These are phyloP conservation scores for Kandelia obovata DNA, from an alignment of 345 rosid genomes.

Conservation along the genomic window DNA sequence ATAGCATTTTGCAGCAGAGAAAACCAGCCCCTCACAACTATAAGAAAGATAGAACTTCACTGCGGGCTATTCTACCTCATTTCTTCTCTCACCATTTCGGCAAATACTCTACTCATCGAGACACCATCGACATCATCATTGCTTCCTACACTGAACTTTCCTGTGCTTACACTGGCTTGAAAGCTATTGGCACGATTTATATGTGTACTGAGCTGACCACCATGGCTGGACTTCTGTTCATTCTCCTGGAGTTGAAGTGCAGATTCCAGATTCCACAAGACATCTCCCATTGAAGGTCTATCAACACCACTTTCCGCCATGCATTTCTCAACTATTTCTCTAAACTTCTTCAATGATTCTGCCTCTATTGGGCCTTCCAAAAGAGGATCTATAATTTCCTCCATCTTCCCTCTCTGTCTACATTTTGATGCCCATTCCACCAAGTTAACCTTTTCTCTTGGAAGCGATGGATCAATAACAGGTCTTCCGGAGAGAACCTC, in stretches of 20 bases:
- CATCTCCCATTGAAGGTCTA: conserved; percentile 66
- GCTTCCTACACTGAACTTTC: conserved; percentile 33
- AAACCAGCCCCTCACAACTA: no score
- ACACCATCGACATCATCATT: conserved; percentile 40
- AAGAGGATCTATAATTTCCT: conserved; percentile 46
- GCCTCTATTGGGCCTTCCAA: conserved; percentile 40
- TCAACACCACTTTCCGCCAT: conserved; percentile 38
- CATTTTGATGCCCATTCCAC: conserved; percentile 53
- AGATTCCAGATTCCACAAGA: conserved; percentile 66
- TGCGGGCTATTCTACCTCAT: conserved; percentile 23
- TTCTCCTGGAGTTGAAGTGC: conserved; percentile 46
- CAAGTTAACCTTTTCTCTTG: conserved; percentile 51
- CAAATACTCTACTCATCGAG: conserved; percentile 64
- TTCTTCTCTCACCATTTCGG: conserved; percentile 60
- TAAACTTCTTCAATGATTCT: conserved; percentile 50
- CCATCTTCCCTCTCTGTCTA: conserved; percentile 31
- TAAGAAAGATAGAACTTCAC: no score
- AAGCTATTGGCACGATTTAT: conserved; percentile 14
- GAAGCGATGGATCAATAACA: conserved; percentile 53
- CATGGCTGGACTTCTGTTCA: conserved; percentile 26
- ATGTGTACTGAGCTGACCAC: conserved; percentile 4
- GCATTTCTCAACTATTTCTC: conserved; percentile 63
- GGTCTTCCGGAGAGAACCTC: conserved; percentile 59
- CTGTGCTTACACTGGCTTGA: conserved; percentile 25
- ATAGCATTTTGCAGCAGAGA: background rate